A percentile compares a stretch with the other conserved stretches of the same genome.
Conservation (phyloP, 257 asterid genomes). For the Solanum neorickii region DNA sequence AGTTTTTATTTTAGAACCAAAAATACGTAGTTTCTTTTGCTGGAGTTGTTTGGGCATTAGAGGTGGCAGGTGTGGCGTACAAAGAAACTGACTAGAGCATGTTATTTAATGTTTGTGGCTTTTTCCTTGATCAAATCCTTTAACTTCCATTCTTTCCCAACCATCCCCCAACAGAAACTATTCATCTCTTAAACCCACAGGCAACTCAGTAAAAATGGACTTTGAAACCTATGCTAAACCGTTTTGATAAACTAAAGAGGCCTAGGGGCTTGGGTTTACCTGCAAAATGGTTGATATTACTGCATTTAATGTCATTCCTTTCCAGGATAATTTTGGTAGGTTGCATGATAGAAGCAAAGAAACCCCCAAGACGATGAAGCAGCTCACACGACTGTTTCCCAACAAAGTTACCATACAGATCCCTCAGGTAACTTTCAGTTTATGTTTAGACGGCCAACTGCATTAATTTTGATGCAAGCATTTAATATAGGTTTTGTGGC, state of each 20-base stretch:
- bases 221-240: neutral
- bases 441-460: neutral
- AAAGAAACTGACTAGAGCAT: neutral
- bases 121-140: neutral
- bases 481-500: conserved; percentile 7
- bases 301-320: neutral
- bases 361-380: conserved; percentile 75
- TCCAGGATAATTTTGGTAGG: conserved; percentile 70
- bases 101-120: neutral
- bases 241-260: neutral
- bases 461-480: neutral
- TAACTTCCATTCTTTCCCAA: neutral
- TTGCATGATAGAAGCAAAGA: conserved; percentile 81
- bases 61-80: neutral
- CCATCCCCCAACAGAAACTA: neutral
- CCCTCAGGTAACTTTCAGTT: conserved; percentile 63
- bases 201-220: neutral
- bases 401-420: conserved; percentile 82
- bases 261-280: neutral
- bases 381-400: conserved; percentile 79
- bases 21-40: neutral
- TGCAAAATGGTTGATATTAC: neutral
- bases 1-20: neutral
- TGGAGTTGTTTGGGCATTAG: neutral
- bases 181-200: neutral